Evolutionary conservation across 2,329 filamentous ascomycete genomes (phyloP).

Genomic region (Aotearoamyces nothofagi): DNA sequence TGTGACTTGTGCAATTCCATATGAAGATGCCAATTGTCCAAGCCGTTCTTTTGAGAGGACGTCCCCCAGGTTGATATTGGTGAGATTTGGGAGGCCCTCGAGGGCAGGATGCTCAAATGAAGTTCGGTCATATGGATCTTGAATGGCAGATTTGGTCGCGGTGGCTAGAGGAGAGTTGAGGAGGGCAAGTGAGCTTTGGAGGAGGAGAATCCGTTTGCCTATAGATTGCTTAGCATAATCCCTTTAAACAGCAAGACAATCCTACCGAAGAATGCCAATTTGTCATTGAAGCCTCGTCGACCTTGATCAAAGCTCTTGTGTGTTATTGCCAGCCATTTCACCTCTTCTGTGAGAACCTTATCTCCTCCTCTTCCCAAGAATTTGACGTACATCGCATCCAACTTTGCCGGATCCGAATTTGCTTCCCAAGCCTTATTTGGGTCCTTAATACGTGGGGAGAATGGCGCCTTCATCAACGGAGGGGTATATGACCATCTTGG

Average conservation of each 20-base stretch:
- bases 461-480: slow-evolving; percentile 51
- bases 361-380: slow-evolving; percentile 63
- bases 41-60: slow-evolving; percentile 52
- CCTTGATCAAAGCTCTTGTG: slow-evolving; percentile 98
- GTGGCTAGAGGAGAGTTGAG: slow-evolving; percentile 26
- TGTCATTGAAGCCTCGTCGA: slow-evolving; percentile 84
- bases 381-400: slow-evolving; percentile 65
- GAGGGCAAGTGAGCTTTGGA: slow-evolving; percentile 49
- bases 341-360: slow-evolving; percentile 67
- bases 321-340: slow-evolving; percentile 93
- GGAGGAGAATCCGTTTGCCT: slow-evolving; percentile 43
- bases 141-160: slow-evolving; percentile 15
- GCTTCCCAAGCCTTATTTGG: slow-evolving; percentile 43
- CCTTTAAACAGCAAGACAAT: slow-evolving; percentile 2
- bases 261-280: slow-evolving; percentile 75
- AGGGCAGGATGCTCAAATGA: slow-evolving; percentile 60
- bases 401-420: slow-evolving; percentile 57
- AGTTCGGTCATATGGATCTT: slow-evolving; percentile 31
- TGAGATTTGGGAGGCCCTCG: slow-evolving; percentile 59
- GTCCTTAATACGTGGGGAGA: slow-evolving; percentile 42
- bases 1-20: slow-evolving; percentile 60
- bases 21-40: slow-evolving; percentile 48
- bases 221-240: slow-evolving; percentile 7
- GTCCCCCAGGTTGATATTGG: slow-evolving; percentile 38
- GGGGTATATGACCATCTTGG: slow-evolving; percentile 63